These are phyloP conservation scores for Aspergillus sp. DNA, from an alignment of 2,329 filamentous ascomycete species.

Conservation along the genomic window DNA sequence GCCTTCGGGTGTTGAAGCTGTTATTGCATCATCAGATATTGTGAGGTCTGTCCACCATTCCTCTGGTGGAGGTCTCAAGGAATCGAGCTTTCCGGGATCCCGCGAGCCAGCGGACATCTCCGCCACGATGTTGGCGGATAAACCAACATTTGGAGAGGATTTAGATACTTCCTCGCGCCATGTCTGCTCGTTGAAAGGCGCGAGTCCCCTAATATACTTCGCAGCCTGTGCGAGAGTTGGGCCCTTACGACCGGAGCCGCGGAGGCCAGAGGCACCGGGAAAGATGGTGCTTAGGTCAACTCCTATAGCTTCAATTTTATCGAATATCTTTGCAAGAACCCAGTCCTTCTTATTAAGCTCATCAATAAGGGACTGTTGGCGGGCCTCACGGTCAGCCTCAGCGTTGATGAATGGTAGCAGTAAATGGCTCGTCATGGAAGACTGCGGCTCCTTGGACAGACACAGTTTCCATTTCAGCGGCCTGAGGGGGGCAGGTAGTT, in stretches of 20 bases:
- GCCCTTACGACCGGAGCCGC: conserved; percentile 41
- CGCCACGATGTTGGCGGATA: conserved; percentile 27
- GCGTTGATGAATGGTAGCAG: conserved; percentile 55
- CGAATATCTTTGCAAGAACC: conserved; percentile 57
- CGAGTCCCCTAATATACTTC: conserved; percentile 55
- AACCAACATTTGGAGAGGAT: conserved; percentile 16
- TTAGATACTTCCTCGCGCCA: conserved; percentile 42
- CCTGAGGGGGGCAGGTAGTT: conserved; percentile 55
- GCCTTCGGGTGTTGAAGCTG: conserved; percentile 1
- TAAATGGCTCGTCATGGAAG: conserved; percentile 49
- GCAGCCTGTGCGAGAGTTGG: conserved; percentile 53
- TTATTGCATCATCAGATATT: conserved; percentile 2
- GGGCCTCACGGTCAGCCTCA: conserved; percentile 47
- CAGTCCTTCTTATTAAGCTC: conserved; percentile 59
- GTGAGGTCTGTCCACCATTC: conserved; percentile 37
- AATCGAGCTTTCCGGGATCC: conserved; percentile 5
- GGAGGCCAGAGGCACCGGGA: conserved; percentile 52
- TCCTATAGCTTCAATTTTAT: conserved; percentile 57
- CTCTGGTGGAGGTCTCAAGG: conserved; percentile 20
- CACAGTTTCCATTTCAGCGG: conserved; percentile 54
- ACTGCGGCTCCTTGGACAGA: conserved; percentile 43
- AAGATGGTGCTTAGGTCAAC: conserved; percentile 59
- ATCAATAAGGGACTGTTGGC: conserved; percentile 50
- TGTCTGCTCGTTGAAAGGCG: conserved; percentile 50
- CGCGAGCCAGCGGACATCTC: conserved; percentile 21